Evolutionary conservation across 2,329 filamentous ascomycete genomes (phyloP).

Genomic region (Neocatenulostroma microsporum): DNA sequence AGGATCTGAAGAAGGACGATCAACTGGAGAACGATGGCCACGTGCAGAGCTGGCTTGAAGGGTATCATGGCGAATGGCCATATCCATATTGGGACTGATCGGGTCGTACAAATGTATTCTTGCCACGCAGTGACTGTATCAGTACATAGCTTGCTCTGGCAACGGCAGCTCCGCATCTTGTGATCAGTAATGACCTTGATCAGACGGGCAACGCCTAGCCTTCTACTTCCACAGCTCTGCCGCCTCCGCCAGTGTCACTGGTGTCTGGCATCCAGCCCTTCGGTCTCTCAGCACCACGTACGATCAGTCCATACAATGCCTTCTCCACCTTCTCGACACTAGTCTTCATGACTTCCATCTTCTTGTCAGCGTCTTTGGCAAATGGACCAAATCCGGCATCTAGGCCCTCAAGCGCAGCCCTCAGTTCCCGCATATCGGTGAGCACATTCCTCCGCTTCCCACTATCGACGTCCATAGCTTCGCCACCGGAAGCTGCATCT

Average conservation of each 20-base stretch:
- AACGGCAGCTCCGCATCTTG: too few species aligned
- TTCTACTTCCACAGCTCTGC: conserved; percentile 34
- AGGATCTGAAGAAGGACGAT: too few species aligned
- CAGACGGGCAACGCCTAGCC: too few species aligned
- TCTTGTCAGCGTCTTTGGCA: conserved; percentile 60
- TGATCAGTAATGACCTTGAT: too few species aligned
- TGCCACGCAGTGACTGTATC: too few species aligned
- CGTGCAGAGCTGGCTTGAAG: too few species aligned
- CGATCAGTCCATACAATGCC: conserved; percentile 76
- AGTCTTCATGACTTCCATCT: conserved; percentile 76
- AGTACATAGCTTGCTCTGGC: too few species aligned
- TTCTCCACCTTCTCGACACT: conserved; percentile 93
- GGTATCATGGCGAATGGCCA: too few species aligned
- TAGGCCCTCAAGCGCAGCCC: conserved; percentile 68
- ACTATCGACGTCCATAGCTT: conserved; percentile 32
- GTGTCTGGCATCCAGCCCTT: conserved; percentile 87
- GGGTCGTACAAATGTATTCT: too few species aligned
- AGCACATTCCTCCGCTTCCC: conserved; percentile 54
- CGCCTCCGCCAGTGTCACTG: conserved; percentile 32
- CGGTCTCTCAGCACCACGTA: conserved; percentile 80
- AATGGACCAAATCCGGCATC: conserved; percentile 50
- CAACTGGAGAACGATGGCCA: too few species aligned
- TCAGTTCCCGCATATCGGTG: conserved; percentile 69
- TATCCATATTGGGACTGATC: too few species aligned
- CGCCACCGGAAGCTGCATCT: conserved; percentile 14